Percentiles rank a stretch among this genome's conserved stretches.
Evolutionary conservation across 257 asterid species (phyloP).

Genomic region (Nicotiana tomentosiformis): DNA sequence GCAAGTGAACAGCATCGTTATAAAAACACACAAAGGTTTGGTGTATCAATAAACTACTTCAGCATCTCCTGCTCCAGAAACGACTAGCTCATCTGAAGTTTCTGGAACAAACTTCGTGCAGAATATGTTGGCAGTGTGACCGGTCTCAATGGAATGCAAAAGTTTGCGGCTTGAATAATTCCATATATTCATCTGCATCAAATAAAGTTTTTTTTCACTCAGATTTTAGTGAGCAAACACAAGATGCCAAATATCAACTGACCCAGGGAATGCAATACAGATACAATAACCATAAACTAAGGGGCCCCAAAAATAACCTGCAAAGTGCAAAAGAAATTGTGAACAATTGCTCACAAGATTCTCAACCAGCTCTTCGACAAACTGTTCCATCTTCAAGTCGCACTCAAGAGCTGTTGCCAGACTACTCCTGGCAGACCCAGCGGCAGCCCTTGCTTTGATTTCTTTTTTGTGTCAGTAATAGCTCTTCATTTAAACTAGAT

Average conservation of each 20-base stretch:
- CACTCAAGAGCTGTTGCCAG: slow-evolving; percentile 1
- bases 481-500: not conserved
- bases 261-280: not conserved
- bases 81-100: slow-evolving; percentile 87
- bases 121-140: slow-evolving; percentile 90
- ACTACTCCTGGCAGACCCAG: not conserved
- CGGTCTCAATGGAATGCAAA: slow-evolving; percentile 83
- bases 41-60: slow-evolving; percentile 53
- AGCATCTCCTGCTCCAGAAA: slow-evolving; percentile 98
- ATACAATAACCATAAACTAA: not conserved
- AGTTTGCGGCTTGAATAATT: slow-evolving; percentile 63
- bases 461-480: not conserved
- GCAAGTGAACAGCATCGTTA: not conserved
- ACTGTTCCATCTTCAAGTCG: not conserved
- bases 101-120: slow-evolving; percentile 95
- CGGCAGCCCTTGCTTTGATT: not conserved
- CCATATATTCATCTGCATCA: slow-evolving; percentile 90
- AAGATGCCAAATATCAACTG: not conserved
- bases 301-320: not conserved
- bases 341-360: not conserved
- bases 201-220: not conserved
- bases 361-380: not conserved
- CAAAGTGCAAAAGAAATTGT: not conserved
- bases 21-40: not conserved
- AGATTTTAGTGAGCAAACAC: not conserved